Conservation (phyloP, 2,329 filamentous ascomycete genomes). For the Talaromyces sp. region DNA sequence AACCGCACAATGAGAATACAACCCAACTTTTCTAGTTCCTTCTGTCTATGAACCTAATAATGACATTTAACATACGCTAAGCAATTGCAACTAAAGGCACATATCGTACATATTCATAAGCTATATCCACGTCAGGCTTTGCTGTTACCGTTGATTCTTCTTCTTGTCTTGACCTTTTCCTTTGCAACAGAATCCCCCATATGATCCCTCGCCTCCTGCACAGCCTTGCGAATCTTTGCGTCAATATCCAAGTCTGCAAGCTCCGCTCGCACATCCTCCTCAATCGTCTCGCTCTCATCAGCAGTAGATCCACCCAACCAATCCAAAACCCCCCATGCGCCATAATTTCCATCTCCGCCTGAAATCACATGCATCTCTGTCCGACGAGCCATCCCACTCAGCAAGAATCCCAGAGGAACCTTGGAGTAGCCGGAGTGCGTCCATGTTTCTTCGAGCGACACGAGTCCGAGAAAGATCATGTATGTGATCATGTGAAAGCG, state of each 20-base stretch:
- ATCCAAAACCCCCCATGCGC: conserved; percentile 45
- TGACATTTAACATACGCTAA: not conserved
- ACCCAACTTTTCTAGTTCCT: conserved; percentile 16
- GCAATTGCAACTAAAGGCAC: not conserved
- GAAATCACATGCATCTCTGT: conserved; percentile 54
- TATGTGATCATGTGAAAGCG: conserved; percentile 61
- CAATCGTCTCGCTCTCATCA: conserved; percentile 36
- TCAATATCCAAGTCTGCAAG: conserved; percentile 34
- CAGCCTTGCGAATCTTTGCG: conserved; percentile 29
- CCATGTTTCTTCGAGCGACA: conserved; percentile 60
- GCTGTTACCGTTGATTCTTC: not conserved
- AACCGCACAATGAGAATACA: conserved; percentile 17
- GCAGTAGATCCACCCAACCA: conserved; percentile 42
- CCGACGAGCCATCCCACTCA: conserved; percentile 57
- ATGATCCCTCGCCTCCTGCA: conserved; percentile 32
- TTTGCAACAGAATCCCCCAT: conserved; percentile 17
- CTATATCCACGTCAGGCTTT: conserved; percentile 6
- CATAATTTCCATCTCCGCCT: conserved; percentile 45
- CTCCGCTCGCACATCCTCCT: conserved; percentile 49
- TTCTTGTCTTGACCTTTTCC: conserved; percentile 14
- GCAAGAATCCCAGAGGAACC: conserved; percentile 56
- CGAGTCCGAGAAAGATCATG: conserved; percentile 51
- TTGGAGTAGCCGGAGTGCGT: conserved; percentile 59
- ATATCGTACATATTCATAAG: not conserved
- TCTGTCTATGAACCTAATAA: not conserved